These are phyloP conservation scores for Coniochaeta hoffmannii DNA, from an alignment of 2,329 filamentous ascomycete genomes.

Conservation along the genomic window DNA sequence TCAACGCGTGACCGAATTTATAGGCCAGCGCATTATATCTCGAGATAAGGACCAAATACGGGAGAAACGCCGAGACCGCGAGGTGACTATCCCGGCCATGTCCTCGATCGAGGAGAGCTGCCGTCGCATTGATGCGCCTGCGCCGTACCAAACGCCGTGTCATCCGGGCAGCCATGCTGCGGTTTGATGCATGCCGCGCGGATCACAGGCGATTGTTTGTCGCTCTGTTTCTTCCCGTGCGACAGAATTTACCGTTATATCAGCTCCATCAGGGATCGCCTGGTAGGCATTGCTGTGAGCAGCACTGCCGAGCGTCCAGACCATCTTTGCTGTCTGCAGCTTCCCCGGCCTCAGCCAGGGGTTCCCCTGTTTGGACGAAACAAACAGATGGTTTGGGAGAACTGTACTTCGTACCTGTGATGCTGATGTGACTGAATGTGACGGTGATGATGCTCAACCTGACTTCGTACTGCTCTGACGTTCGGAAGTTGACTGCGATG, in stretches of 20 bases:
- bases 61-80: neutral
- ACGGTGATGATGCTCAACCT: neutral
- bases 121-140: neutral
- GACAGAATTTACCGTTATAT: neutral
- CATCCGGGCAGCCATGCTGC: neutral
- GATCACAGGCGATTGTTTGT: conserved; percentile 1
- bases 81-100: neutral
- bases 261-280: neutral
- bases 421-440: neutral
- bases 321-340: neutral
- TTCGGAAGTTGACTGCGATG: too few species aligned
- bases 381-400: neutral
- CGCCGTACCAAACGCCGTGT: neutral
- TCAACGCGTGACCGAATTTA: neutral
- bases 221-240: neutral
- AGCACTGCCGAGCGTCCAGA: neutral
- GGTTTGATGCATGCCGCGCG: neutral
- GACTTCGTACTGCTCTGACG: too few species aligned
- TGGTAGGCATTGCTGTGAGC: neutral
- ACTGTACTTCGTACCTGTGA: neutral
- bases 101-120: neutral
- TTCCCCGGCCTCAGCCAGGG: neutral
- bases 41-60: neutral
- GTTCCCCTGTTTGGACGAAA: neutral
- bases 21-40: neutral